phyloP scores from a whole-genome alignment of 1,139 yeast species.

The Taphrina sp. region DNA sequence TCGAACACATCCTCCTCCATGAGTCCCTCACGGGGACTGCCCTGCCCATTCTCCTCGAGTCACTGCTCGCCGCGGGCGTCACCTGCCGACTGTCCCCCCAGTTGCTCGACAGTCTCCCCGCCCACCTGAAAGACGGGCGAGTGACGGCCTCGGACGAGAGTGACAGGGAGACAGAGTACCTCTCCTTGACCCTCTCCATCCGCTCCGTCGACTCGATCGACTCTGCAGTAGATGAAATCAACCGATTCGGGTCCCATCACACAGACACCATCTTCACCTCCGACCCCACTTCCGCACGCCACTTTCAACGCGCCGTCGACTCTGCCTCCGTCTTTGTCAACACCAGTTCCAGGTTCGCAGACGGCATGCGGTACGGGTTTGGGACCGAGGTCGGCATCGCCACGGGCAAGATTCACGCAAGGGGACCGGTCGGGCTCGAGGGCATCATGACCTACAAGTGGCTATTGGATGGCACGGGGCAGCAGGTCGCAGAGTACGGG shows the following conservation, averaged over 20 bases:
- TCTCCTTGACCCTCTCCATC: constrained; percentile 79
- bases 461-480: constrained; percentile 25
- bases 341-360: constrained; percentile 94
- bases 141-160: too few species aligned
- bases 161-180: constrained; percentile 79
- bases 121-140: constrained; percentile 47
- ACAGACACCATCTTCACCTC: constrained; percentile 91
- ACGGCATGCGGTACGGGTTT: constrained; percentile 96
- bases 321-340: constrained; percentile 99
- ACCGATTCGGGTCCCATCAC: constrained; percentile 89
- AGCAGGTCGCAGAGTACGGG: constrained; percentile 26
- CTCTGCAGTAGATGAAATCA: constrained; percentile 79
- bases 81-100: constrained; percentile 53
- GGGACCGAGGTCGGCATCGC: constrained; percentile 98
- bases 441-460: constrained; percentile 93
- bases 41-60: constrained; percentile 47
- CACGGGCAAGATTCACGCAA: constrained; percentile 92
- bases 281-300: constrained; percentile 63
- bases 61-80: constrained; percentile 64
- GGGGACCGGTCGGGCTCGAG: constrained; percentile 98
- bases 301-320: constrained; percentile 80
- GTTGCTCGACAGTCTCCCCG: neutral
- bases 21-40: constrained; percentile 49
- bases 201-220: constrained; percentile 57
- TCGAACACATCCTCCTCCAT: constrained; percentile 76